Evolutionary conservation across 306 rosid genomes (phyloP).

Genomic region (Gastrolobium bilobum): DNA sequence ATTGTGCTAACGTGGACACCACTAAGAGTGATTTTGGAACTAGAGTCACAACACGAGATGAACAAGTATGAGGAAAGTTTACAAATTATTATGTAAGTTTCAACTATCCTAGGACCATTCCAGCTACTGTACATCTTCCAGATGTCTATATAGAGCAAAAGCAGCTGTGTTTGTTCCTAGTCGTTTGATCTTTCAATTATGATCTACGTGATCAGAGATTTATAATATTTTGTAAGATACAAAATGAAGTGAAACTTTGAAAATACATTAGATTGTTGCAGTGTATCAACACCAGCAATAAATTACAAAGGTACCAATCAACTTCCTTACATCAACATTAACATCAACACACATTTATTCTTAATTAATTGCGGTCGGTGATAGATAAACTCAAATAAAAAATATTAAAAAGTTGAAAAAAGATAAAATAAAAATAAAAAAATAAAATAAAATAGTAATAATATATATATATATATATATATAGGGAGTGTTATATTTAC

Average conservation of each 20-base stretch:
- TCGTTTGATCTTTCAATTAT: slow-evolving; percentile 18
- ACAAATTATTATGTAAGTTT: slow-evolving; percentile 1
- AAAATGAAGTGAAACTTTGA: background rate
- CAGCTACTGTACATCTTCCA: background rate
- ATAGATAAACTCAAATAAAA: too few relatives aligned
- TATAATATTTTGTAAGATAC: background rate
- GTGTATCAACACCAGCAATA: slow-evolving; percentile 2
- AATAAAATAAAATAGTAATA: too few relatives aligned
- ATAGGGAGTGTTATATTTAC: too few relatives aligned
- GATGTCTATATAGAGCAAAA: slow-evolving; percentile 3
- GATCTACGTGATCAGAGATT: background rate
- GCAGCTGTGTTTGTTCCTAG: slow-evolving; percentile 21
- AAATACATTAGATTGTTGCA: slow-evolving; percentile 25
- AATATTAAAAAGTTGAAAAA: too few relatives aligned
- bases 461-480: too few relatives aligned
- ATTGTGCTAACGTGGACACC: slow-evolving; percentile 47
- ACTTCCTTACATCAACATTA: too few relatives aligned
- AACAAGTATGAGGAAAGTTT: slow-evolving; percentile 33
- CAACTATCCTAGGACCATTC: background rate
- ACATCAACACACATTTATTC: too few relatives aligned
- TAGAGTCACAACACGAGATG: slow-evolving; percentile 37
- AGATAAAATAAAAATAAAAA: too few relatives aligned
- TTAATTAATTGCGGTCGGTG: too few relatives aligned
- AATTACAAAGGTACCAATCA: background rate
- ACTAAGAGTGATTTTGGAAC: slow-evolving; percentile 30